Conservation (phyloP, 1,284 basidiomycete genomes). For the Porphyrellus sp. region DNA sequence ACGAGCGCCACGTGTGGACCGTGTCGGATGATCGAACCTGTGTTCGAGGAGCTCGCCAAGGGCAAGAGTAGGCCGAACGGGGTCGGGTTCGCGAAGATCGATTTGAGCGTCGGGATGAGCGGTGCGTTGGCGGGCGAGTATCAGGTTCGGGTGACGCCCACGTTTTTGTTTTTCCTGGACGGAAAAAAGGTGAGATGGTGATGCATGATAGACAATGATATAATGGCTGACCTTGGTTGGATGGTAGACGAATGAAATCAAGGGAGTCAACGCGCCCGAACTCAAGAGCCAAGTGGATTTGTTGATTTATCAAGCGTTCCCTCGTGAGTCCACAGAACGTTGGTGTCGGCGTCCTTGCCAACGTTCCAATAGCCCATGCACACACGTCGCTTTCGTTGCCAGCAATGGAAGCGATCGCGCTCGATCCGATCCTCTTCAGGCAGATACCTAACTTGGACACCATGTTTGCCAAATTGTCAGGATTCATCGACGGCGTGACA, state of each 20-base stretch:
- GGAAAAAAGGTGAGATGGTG: conserved; percentile 59
- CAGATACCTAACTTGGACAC: conserved; percentile 69
- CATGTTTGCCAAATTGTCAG: conserved; percentile 59
- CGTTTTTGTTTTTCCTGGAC: conserved; percentile 80
- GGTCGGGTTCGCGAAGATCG: conserved; percentile 77
- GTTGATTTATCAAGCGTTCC: conserved; percentile 70
- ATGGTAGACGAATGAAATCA: conserved; percentile 62
- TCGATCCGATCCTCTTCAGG: conserved; percentile 73
- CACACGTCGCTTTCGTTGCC: conserved; percentile 66
- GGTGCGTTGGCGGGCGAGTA: conserved; percentile 59
- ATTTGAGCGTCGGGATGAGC: conserved; percentile 68
- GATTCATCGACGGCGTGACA: conserved; percentile 53
- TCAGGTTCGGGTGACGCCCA: conserved; percentile 77
- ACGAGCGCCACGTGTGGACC: conserved; percentile 63
- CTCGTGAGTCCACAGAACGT: conserved; percentile 51
- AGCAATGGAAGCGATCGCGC: conserved; percentile 60
- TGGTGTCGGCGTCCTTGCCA: conserved; percentile 6
- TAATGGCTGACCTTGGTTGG: conserved; percentile 13
- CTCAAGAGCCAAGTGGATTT: conserved; percentile 69
- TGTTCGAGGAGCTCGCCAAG: conserved; percentile 53
- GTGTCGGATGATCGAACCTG: conserved; percentile 61
- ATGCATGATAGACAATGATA: neutral
- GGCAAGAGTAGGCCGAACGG: conserved; percentile 40
- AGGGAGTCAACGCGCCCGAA: conserved; percentile 67
- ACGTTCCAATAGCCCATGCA: conserved; percentile 59